Percentiles rank a stretch among this genome's conserved stretches.
These are phyloP conservation scores for Phytophthora tubulina DNA, from an alignment of 352 stramenopile species.

Conservation along the genomic window DNA sequence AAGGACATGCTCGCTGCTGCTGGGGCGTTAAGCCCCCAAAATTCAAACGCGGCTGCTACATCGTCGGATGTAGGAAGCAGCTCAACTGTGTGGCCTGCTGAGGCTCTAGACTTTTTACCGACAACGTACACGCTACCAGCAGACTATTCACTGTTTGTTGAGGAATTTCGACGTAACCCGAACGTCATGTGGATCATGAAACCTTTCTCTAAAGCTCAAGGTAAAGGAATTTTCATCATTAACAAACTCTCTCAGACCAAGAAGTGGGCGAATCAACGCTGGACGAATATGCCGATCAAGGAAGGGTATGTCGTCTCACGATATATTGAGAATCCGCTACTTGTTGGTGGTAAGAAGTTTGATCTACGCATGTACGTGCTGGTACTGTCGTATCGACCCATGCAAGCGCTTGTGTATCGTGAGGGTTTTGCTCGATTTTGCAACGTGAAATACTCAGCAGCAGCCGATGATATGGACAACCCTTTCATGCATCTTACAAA, in stretches of 20 bases:
- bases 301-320: constrained; percentile 91
- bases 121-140: constrained; percentile 93
- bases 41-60: background rate
- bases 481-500: constrained; percentile 92
- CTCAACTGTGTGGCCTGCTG: constrained; percentile 5
- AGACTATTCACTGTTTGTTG: constrained; percentile 95
- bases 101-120: constrained; percentile 84
- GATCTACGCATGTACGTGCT: constrained; percentile 94
- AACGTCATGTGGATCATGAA: constrained; percentile 97
- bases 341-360: constrained; percentile 95
- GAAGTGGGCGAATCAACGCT: constrained; percentile 87
- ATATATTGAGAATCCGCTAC: constrained; percentile 92
- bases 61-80: background rate
- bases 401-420: constrained; percentile 82
- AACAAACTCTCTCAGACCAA: constrained; percentile 94
- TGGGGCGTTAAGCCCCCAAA: constrained; percentile 1
- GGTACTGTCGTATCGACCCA: constrained; percentile 89
- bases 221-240: constrained; percentile 95
- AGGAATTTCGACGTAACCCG: constrained; percentile 88
- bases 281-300: constrained; percentile 74
- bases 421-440: constrained; percentile 95
- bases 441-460: constrained; percentile 90
- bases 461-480: constrained; percentile 91
- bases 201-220: constrained; percentile 89
- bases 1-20: constrained; percentile 57